A percentile compares a stretch with the other conserved stretches of the same genome.
These are phyloP conservation scores for Verticillium nubilum DNA, from an alignment of 2,329 filamentous ascomycete genomes.

Conservation along the genomic window DNA sequence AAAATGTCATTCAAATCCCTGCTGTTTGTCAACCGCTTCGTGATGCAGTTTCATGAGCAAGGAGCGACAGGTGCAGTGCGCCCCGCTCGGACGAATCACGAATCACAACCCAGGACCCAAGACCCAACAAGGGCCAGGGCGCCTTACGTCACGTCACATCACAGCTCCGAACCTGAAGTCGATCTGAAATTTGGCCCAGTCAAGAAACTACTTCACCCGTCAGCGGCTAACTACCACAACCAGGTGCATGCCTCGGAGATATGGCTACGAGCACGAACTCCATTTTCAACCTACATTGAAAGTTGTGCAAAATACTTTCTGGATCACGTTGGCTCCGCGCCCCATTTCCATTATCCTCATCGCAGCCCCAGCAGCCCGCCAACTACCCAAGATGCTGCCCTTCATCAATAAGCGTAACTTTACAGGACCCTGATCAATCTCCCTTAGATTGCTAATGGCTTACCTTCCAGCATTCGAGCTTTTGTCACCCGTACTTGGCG, in stretches of 20 bases:
- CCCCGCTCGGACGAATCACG: no score
- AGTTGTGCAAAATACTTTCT: background rate
- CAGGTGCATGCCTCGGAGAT: background rate
- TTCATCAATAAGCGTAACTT: constrained; percentile 20
- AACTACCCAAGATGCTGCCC: constrained; percentile 18
- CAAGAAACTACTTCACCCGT: background rate
- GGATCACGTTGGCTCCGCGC: background rate
- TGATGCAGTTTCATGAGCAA: no score
- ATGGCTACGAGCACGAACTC: background rate
- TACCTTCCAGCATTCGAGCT: constrained; percentile 34
- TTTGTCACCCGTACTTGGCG: constrained; percentile 32
- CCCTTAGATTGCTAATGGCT: background rate
- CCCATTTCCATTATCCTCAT: background rate
- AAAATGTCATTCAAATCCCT: no score
- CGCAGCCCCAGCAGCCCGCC: background rate
- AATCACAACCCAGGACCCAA: no score
- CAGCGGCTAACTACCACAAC: background rate
- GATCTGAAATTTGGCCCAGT: background rate
- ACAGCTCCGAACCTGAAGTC: background rate
- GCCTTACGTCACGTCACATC: no score
- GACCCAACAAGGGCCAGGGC: no score
- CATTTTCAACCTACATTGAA: background rate
- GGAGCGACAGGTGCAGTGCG: no score
- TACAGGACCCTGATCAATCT: constrained; percentile 2
- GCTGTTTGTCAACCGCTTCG: no score